A percentile compares a stretch with the other conserved stretches of the same genome.
phyloP scores from a whole-genome alignment of 2,329 filamentous ascomycete genomes.

The Monilinia polystroma region DNA sequence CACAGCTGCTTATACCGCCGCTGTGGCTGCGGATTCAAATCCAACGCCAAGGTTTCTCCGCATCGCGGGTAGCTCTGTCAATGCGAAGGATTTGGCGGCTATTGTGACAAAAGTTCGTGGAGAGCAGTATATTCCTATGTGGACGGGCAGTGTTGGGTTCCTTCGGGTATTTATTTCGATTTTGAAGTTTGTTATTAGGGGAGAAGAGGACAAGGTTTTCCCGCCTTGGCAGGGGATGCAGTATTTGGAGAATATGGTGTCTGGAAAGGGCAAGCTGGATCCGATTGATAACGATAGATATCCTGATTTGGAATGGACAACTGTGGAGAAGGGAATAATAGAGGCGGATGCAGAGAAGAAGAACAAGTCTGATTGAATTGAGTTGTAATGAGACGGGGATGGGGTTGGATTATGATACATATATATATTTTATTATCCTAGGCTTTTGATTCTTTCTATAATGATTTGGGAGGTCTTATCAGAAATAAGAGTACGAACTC shows the following conservation, averaged over 20 bases:
- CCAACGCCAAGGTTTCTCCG: slow-evolving; percentile 24
- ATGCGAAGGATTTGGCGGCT: slow-evolving; percentile 20
- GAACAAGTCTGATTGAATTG: not conserved
- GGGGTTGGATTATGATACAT: not conserved
- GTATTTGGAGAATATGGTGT: slow-evolving; percentile 25
- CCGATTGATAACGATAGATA: slow-evolving; percentile 24
- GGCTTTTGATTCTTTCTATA: not conserved
- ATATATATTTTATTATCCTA: not conserved
- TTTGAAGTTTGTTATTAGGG: slow-evolving; percentile 22
- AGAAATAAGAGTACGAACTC: not conserved
- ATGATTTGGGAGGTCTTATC: not conserved
- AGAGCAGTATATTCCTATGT: slow-evolving; percentile 23
- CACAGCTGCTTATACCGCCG: slow-evolving; percentile 24
- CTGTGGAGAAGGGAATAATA: slow-evolving; percentile 19
- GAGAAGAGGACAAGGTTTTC: slow-evolving; percentile 5
- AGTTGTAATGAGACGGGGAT: not conserved
- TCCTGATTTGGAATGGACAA: slow-evolving; percentile 21
- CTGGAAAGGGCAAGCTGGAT: slow-evolving; percentile 22
- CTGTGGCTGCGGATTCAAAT: slow-evolving; percentile 24
- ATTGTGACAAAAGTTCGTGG: slow-evolving; percentile 22
- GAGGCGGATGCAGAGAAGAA: slow-evolving; percentile 21
- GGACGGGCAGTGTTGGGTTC: slow-evolving; percentile 23
- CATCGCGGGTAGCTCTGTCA: slow-evolving; percentile 23
- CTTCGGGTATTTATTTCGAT: slow-evolving; percentile 19
- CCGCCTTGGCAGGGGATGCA: slow-evolving; percentile 26